phyloP scores from a whole-genome alignment of 2,329 filamentous ascomycete species.

The Ophiostoma ulmi region DNA sequence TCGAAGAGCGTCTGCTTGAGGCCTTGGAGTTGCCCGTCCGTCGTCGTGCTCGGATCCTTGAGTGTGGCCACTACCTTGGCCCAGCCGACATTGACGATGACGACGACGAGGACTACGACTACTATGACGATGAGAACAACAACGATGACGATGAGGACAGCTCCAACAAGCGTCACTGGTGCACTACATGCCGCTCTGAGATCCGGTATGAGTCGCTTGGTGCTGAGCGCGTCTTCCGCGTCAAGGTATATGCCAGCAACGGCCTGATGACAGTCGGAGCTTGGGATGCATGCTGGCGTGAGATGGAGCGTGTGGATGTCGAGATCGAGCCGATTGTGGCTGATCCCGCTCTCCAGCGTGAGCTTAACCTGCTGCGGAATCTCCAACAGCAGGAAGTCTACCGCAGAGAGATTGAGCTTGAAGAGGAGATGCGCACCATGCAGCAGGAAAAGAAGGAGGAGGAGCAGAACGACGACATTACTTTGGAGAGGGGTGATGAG shows the following conservation, averaged over 20 bases:
- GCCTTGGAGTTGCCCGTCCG: conserved; percentile 63
- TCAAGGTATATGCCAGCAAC: conserved; percentile 92
- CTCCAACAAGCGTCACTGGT: conserved; percentile 48
- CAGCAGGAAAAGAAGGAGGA: conserved; percentile 30
- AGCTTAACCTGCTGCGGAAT: conserved; percentile 43
- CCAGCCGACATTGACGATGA: conserved; percentile 48
- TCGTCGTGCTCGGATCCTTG: conserved; percentile 62
- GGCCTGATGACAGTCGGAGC: conserved; percentile 87
- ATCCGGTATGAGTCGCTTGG: conserved; percentile 52
- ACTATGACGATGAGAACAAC: conserved; percentile 42
- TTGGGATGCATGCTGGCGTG: conserved; percentile 89
- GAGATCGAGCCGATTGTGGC: conserved; percentile 72
- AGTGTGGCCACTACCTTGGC: conserved; percentile 71
- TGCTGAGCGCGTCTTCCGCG: conserved; percentile 57
- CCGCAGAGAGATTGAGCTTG: conserved; percentile 28
- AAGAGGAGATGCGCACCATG: conserved; percentile 33
- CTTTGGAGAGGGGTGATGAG: neutral
- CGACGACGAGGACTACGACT: conserved; percentile 41
- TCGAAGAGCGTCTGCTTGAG: conserved; percentile 73
- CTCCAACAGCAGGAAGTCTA: conserved; percentile 39
- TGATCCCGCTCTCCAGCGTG: conserved; percentile 52
- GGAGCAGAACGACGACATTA: neutral
- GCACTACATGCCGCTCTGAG: conserved; percentile 50
- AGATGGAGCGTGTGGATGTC: conserved; percentile 98
- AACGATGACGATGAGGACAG: conserved; percentile 38